Evolutionary conservation across 2,329 filamentous ascomycete species (phyloP), one percentile per base, ranked within the genome.

Genomic region (Botryotinia narcissicola): DNA sequence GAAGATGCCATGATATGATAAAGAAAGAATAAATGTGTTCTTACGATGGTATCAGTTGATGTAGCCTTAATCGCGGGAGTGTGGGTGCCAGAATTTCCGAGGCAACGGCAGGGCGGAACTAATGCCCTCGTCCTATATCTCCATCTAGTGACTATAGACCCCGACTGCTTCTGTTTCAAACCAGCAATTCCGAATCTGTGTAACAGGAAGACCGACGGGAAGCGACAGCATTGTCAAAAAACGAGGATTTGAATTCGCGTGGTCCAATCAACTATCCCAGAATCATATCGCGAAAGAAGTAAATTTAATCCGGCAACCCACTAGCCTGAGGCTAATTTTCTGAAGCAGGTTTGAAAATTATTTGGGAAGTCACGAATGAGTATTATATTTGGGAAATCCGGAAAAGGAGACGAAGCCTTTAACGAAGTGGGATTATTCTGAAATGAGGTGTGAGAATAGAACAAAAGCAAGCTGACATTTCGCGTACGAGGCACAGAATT

Each of bases 91-190:
- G 10, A 25, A n/a, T 16, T 9, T 6, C 12, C 22, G 4, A 2
- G 57, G 32, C 22, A 37, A 16, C 5, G 8, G 22, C 22, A 10
- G 59, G 32, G n/a, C 1, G 6, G 12, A 6, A 16, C 25, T 16
- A 29, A 4, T 37, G 4, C 7, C 22, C 1, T 61, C 4, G 2
- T 6, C 2, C 3, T 0, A 37, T 8, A 3, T 25, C 35, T 16
- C 3, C 35, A 37, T 61, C 7, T 25, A 37, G 22, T 40, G 10
- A 18, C 22, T 35, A 1, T 59, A 32, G 10, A 8, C 1, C 35
- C 8, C 29, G 35, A 37, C 10, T 61, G 32, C 20, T 37, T 61
- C 3, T 18, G 16, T 8, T 25, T 4, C 10, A 3, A 25, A 60
- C 1, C 3, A 5, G 10, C 5, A 14, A n/a, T 18, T 29, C 1